Evolutionary conservation across 1,284 basidiomycete species (phyloP), one percentile per base, ranked within the genome.

Genomic region (Pyrrhoderma noxium): DNA sequence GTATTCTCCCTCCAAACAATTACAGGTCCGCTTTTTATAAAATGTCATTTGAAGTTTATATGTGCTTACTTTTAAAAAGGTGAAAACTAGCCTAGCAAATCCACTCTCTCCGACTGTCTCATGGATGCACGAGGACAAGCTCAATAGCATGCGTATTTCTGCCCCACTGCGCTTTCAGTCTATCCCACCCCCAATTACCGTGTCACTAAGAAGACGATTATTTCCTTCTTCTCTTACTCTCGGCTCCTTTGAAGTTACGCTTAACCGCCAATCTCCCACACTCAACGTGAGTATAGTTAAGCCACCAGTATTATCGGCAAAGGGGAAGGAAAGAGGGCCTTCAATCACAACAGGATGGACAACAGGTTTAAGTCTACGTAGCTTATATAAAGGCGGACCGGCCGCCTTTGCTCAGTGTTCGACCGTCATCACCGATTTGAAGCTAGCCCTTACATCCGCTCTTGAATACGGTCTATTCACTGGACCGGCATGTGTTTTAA

Each of bases 1-100:
- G 49, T 76, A 70, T 59, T 73, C 70, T 9, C 72, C 73, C 2
- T 65, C 69, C 14, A 42, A 37, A 64, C 8, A 54, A 51, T 11
- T 62, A 62, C 40, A 65, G 65, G 34, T 59, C 66, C 18, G 60
- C 61, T 7, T 65, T 36, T 50, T 60, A 8, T 58, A 54, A 23
- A 63, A 62, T 66, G 61, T 19, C 13, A 19, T 8, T 18, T 61
- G 59, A 60, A 16, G 55, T 60, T 34, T 64, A 65, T 23, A 39
- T 63, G 61, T 54, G n/a, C 57, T 69, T 14, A 60, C 59, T 1
- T 65, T 66, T 3, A 35, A 56, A 34, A 60, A 60, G 35, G 38
- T 69, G 27, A 62, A 58, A 44, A 62, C 56, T 22, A 46, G 37
- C 35, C 36, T 51, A 35, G n/a, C 11, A 13, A 45, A 42, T 23